Conservation (phyloP, 2,329 filamentous ascomycete species). For the Aaosphaeria arxii region DNA sequence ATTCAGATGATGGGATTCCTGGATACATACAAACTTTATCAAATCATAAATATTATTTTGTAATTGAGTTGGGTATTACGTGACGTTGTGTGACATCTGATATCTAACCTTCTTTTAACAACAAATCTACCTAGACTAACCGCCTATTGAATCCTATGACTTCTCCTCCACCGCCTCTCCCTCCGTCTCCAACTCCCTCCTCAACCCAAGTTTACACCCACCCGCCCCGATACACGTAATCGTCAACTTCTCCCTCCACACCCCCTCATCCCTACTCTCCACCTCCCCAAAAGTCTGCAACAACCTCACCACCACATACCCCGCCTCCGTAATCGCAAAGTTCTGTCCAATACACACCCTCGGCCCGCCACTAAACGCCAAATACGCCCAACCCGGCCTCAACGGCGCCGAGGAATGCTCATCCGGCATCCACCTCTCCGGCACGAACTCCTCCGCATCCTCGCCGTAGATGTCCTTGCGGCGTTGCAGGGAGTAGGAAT, state of each 20-base stretch:
- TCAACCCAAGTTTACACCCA: conserved; percentile 16
- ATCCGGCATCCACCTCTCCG: conserved; percentile 31
- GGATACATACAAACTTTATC: too few relatives aligned
- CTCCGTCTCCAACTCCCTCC: too few relatives aligned
- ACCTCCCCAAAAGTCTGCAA: conserved; percentile 16
- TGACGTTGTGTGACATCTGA: too few relatives aligned
- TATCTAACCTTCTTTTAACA: too few relatives aligned
- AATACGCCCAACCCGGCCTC: conserved; percentile 24
- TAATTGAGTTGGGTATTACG: too few relatives aligned
- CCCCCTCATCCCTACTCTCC: conserved; percentile 13
- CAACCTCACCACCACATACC: conserved; percentile 18
- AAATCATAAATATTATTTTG: too few relatives aligned
- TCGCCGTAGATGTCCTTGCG: conserved; percentile 27
- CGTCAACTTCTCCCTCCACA: conserved; percentile 21
- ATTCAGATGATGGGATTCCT: too few relatives aligned
- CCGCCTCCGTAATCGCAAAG: conserved; percentile 20
- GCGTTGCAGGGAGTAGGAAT: conserved; percentile 24
- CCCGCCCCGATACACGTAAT: conserved; percentile 14
- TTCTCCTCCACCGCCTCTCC: background rate
- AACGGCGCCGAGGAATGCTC: conserved; percentile 6
- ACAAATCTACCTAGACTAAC: too few relatives aligned
- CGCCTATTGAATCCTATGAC: background rate
- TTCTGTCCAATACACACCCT: conserved; percentile 26
- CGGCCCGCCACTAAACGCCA: conserved; percentile 26
- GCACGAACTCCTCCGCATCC: conserved; percentile 29